A percentile compares a stretch with the other conserved stretches of the same genome.
These are phyloP conservation scores for Cylindrotheca fusiformis DNA, from an alignment of 108 stramenopile species.

Conservation along the genomic window DNA sequence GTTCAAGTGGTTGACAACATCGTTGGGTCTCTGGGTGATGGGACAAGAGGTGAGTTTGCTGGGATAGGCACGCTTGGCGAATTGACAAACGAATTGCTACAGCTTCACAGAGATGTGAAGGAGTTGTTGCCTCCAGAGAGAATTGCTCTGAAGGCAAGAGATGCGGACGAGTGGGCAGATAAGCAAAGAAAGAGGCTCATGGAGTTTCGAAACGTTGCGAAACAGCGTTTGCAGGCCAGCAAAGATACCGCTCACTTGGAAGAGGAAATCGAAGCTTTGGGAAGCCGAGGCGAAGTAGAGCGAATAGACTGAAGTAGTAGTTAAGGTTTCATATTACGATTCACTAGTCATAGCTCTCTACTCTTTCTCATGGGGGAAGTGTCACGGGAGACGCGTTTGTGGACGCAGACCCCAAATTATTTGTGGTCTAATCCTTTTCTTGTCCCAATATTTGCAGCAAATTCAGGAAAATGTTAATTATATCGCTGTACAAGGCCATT, in stretches of 20 bases:
- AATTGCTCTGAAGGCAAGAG: slow-evolving; percentile 64
- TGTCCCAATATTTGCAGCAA: slow-evolving; percentile 79
- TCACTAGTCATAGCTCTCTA: too few relatives aligned
- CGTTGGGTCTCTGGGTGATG: slow-evolving; percentile 72
- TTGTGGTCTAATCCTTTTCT: slow-evolving; percentile 19
- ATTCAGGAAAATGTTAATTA: slow-evolving; percentile 92
- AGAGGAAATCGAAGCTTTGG: slow-evolving; percentile 34
- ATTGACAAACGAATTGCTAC: slow-evolving; percentile 83
- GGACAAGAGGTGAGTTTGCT: slow-evolving; percentile 75
- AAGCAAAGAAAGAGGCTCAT: slow-evolving; percentile 56
- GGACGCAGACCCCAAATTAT: too few relatives aligned
- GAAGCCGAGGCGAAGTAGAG: slow-evolving; percentile 34
- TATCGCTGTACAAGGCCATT: slow-evolving; percentile 73
- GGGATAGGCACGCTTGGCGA: slow-evolving; percentile 47
- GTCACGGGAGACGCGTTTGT: too few relatives aligned
- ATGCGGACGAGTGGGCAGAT: slow-evolving; percentile 88
- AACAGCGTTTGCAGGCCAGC: slow-evolving; percentile 59
- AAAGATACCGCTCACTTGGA: slow-evolving; percentile 11
- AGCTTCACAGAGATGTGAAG: slow-evolving; percentile 71
- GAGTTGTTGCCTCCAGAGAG: slow-evolving; percentile 83
- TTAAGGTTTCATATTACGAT: too few relatives aligned
- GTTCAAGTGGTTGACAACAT: slow-evolving; percentile 87
- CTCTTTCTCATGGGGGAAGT: too few relatives aligned
- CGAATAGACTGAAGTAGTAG: slow-evolving; percentile 35
- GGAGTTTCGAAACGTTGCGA: slow-evolving; percentile 56